Evolutionary conservation across 1,284 basidiomycete species (phyloP), one percentile per base, ranked within the genome.

Genomic region (Ganoderma leucocontextum): DNA sequence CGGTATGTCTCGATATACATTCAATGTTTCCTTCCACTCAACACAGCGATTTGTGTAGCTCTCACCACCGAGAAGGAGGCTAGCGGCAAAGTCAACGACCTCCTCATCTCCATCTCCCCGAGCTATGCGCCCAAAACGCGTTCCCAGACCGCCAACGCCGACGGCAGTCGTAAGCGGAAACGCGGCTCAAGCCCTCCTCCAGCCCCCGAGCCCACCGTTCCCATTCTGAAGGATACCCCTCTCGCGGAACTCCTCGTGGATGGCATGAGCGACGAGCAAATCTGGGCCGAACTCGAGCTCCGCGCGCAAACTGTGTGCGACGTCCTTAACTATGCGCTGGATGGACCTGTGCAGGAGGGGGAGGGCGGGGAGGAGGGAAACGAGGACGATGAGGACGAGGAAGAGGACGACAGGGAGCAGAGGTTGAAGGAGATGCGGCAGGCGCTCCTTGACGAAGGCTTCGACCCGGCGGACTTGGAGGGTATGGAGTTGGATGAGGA

Each of bases 201-300:
- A 4, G 44, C 78, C 53, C 77, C 78, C 68, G 74, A 77, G 33
- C 65, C 76, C 35, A 76, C 73, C 60, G 81, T 74, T 66, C 77
- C 77, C 49, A 74, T 83, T 22, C 85, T 95, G 61, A 81, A 87
- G 55, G 84, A 85, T 60, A 97, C 96, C 0, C 95, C 95, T 4
- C 81, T 98, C 3, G 81, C 87, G 2, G 87, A 88, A 62, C 87
- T 99, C 25, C 92, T 91, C 69, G 84, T 91, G 13, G 89, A 95
- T n/a, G 91, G 87, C n/a, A 92, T 98, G 89, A 91, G 91, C 73
- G 86, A 89, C 29, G 94, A 95, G 67, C 96, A 98, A 79, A 84
- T 99, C 35, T 99, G 97, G 97, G 90, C 92, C 60, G 97, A 98
- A 80, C 80, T 97, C 63, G 96, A 98, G 77, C 82, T 97, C 60